Evolutionary conservation across 306 rosid species (phyloP), one percentile per base, ranked within the genome.

Genomic region (Carpinus fangiana): DNA sequence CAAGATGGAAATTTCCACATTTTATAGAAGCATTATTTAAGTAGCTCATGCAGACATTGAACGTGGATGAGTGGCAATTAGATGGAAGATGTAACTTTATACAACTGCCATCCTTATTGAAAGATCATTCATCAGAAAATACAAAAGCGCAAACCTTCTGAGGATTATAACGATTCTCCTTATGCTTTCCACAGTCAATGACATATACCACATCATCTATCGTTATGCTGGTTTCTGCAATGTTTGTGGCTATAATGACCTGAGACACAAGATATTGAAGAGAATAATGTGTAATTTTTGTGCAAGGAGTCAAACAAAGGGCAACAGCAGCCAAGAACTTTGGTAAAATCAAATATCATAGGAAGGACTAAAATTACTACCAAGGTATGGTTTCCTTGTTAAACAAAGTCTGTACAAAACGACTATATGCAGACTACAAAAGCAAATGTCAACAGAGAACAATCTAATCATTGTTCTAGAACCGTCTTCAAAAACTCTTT

Each of bases 171-270:
- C 98, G 98, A 76, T 89, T 92, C 89, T 94, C 97, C 77, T 94
- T 94, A 77, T 94, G 98, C 80, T 87, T 92, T 85, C 98, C 98
- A 78, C 91, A 88, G 86, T 94, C 97, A 70, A 92, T 90, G 54
- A 94, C 98, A 82, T 87, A 92, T 72, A 90, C 87, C 83, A 92
- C 98, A 84, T 94, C 98, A 82, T 94, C 95, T 78, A 94, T 92
- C 12, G 97, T 94, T 82, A 94, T 90, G 84, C 98, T 94, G 71
- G 98, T 94, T 90, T 94, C 98, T 76, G 98, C 98, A 82, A 94
- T 90, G 79, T 92, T 92, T 74, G 98, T 94, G 28, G 98, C 97
- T 83, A 94, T 87, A 78, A 94, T 93, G 79, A 94, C 91, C 98
- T 93, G 85, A 46, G 23, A 64, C 56, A 81, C 60, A 75, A 75